A percentile compares a stretch with the other conserved stretches of the same genome.
These are phyloP conservation scores for Podaxis pistillaris DNA, from an alignment of 768 basidiomycete species.

Conservation along the genomic window DNA sequence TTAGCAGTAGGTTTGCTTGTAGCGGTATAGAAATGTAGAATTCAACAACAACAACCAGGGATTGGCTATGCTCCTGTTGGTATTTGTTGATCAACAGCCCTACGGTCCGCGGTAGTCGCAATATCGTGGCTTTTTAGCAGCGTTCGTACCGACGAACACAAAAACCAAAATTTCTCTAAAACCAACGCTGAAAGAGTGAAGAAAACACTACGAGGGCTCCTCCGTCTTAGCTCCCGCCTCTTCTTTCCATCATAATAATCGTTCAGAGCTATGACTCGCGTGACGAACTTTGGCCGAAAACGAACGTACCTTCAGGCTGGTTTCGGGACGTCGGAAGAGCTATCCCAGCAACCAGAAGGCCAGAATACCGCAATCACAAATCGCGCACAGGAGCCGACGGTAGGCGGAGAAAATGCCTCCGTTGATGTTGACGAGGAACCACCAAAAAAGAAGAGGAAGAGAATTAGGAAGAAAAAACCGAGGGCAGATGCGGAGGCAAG, in stretches of 20 bases:
- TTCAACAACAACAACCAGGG: too few relatives aligned
- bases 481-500: conserved; percentile 22
- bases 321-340: conserved; percentile 27
- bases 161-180: not conserved
- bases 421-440: conserved; percentile 15
- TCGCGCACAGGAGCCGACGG: conserved; percentile 17
- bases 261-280: conserved; percentile 58
- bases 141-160: not conserved
- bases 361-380: not conserved
- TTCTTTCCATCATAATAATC: not conserved
- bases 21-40: too few relatives aligned
- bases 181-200: too few relatives aligned
- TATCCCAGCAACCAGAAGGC: conserved; percentile 13
- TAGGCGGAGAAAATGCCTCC: not conserved
- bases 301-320: conserved; percentile 69
- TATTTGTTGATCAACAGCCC: not conserved
- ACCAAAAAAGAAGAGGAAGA: conserved; percentile 55
- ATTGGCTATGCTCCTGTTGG: too few relatives aligned
- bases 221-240: not conserved
- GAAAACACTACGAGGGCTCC: too few relatives aligned
- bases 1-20: too few relatives aligned
- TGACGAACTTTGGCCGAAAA: conserved; percentile 74
- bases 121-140: not conserved
- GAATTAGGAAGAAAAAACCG: conserved; percentile 41
- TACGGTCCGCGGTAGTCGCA: not conserved